Percentiles rank a stretch among this genome's conserved stretches.
Conservation (phyloP, 176 grass and related monocot genomes). For the Eragrostis curvula region DNA sequence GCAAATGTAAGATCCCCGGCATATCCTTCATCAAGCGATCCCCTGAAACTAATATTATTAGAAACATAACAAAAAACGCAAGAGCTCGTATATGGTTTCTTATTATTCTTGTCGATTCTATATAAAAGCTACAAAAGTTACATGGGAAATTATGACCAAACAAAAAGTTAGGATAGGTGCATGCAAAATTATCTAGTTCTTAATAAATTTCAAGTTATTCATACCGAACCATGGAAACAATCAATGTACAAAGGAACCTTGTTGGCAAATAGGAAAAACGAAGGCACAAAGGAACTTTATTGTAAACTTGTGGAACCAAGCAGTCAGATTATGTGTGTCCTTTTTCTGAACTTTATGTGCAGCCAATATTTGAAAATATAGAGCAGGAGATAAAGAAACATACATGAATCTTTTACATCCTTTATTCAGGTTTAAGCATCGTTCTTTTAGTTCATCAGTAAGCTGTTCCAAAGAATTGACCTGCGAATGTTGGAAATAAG, state of each 20-base stretch:
- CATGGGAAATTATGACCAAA: neutral
- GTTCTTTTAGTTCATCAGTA: slow-evolving; percentile 87
- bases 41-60: slow-evolving; percentile 61
- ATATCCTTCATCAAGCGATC: slow-evolving; percentile 85
- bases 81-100: slow-evolving; percentile 1
- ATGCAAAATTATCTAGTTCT: slow-evolving; percentile 7
- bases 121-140: slow-evolving; percentile 17
- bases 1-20: slow-evolving; percentile 82
- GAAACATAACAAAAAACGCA: slow-evolving; percentile 15
- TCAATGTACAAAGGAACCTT: slow-evolving; percentile 17
- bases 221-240: neutral
- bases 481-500: slow-evolving; percentile 49
- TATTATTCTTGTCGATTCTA: slow-evolving; percentile 11
- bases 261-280: slow-evolving; percentile 23
- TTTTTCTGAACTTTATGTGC: slow-evolving; percentile 1
- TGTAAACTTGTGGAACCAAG: slow-evolving; percentile 15
- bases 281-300: slow-evolving; percentile 34
- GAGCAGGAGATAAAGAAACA: slow-evolving; percentile 30
- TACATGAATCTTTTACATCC: slow-evolving; percentile 96
- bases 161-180: neutral
- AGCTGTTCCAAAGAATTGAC: slow-evolving; percentile 92
- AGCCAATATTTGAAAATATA: slow-evolving; percentile 28
- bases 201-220: neutral
- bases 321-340: slow-evolving; percentile 3
- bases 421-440: slow-evolving; percentile 87